Base-by-base conservation (phyloP, 73 alveolate genomes). In the Uronychia setigera region DNA sequence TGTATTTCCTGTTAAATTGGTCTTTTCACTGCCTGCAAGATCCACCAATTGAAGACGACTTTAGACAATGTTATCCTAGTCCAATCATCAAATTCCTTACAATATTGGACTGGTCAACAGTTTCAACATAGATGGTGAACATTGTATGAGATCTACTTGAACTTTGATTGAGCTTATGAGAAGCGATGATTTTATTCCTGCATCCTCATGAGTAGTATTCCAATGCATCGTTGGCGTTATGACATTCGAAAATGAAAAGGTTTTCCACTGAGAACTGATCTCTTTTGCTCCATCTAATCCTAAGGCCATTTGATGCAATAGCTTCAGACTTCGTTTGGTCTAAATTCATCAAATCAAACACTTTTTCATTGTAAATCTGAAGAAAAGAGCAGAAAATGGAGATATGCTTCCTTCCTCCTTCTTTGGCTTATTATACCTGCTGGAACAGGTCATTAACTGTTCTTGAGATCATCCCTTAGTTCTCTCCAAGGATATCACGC, bases 11-110 rank as follows among this genome's bases (percentile, higher is more conserved):
- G 98, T 97, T 31, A 87, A 60, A 29, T 98, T 88, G 26, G 93
- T 93, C 60, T 99, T 85, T 77, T 98, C 99, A 80, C 98, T 90
- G 19, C 99, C 99, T 26, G 99, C 99, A 76, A 98, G 90, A 94
- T 98, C 99, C 0, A 98, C 99, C 34, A 98, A 86, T 81, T 97
- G 91, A 76, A 98, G 94, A 81, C 97, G 97, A n/a, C 98, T 90
- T 32, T 81, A 78, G 46, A 92, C 88, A 25, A 88, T 81, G 79
- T 91, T 96, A 80, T 98, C 99, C 27, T 46, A 57, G 67, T n/a
- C 33, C 87, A 78, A 0, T 60, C 82, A 58, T 92, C 94, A 27
- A 81, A 86, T 78, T 95, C 89, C 60, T 94, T 94, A 93, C 96
- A 33, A 91, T 92, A 32, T 94, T 90, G 29, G 93, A 87, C 13